A percentile compares a stretch with the other conserved stretches of the same genome.
Evolutionary conservation across 768 basidiomycete genomes (phyloP).

Genomic region (Candolleomyces aberdarensis): DNA sequence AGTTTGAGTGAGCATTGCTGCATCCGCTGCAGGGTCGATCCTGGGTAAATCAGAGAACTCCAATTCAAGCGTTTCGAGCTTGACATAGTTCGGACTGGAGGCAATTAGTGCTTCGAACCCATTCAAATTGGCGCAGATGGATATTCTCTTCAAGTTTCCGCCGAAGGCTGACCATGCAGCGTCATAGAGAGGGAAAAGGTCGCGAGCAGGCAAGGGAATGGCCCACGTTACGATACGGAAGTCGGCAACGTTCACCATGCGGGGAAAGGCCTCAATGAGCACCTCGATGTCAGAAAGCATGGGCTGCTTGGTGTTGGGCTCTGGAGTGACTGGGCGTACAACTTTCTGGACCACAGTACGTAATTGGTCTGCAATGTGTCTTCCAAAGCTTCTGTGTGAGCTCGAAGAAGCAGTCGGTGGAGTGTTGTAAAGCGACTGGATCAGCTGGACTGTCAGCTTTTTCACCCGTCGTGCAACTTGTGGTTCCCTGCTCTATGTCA

Average conservation of each 20-base stretch:
- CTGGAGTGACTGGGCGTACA: constrained; percentile 11
- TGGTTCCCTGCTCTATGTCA: background rate
- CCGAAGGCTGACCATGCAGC: constrained; percentile 41
- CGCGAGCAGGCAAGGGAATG: constrained; percentile 21
- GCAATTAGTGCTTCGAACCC: constrained; percentile 30
- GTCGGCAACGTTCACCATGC: constrained; percentile 10
- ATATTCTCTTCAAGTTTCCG: constrained; percentile 27
- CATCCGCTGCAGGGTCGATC: constrained; percentile 14
- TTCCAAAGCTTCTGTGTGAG: background rate
- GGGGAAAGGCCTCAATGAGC: constrained; percentile 26
- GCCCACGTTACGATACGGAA: constrained; percentile 43
- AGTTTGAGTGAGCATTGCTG: constrained; percentile 23
- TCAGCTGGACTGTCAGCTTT: background rate
- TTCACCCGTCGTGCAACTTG: constrained; percentile 2
- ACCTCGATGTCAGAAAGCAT: constrained; percentile 19
- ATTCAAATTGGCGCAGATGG: constrained; percentile 35
- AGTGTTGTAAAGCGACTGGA: background rate
- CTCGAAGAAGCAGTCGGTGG: background rate
- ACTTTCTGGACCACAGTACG: constrained; percentile 12
- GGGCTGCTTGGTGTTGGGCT: constrained; percentile 5
- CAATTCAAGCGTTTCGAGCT: constrained; percentile 32
- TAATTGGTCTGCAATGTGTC: background rate
- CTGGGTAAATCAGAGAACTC: constrained; percentile 32
- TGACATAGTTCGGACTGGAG: constrained; percentile 27
- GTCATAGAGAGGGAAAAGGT: constrained; percentile 29